Percentiles rank a stretch among this genome's conserved stretches.
Evolutionary conservation across 1,139 yeast genomes (phyloP).

Genomic region (Yamadazyma triangularis): DNA sequence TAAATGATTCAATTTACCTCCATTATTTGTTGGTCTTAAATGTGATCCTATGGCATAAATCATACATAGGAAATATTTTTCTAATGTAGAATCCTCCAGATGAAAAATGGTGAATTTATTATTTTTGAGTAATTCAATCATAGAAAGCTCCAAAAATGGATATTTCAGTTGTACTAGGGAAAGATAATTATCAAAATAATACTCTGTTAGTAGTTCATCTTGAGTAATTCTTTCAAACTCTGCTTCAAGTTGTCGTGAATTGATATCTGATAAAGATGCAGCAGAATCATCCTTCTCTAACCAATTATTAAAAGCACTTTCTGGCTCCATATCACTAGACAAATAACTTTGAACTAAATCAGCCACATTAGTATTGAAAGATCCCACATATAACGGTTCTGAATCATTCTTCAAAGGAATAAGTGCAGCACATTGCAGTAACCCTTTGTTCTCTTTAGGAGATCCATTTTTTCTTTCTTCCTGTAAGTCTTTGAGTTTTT

Average conservation of each 20-base stretch:
- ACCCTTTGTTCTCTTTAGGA: slow-evolving; percentile 1
- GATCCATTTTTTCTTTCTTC: not conserved
- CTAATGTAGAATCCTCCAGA: slow-evolving; percentile 1
- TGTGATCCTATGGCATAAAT: slow-evolving; percentile 9
- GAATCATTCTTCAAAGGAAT: slow-evolving; percentile 9
- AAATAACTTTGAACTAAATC: slow-evolving; percentile 7
- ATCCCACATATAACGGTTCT: slow-evolving; percentile 7
- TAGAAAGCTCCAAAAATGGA: slow-evolving; percentile 5
- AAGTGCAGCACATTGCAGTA: slow-evolving; percentile 8
- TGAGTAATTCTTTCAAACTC: slow-evolving; percentile 1
- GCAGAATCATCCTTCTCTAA: slow-evolving; percentile 1
- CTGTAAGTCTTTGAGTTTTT: slow-evolving; percentile 1
- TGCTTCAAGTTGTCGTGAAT: slow-evolving; percentile 2
- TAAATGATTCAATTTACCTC: slow-evolving; percentile 4
- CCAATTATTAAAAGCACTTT: not conserved
- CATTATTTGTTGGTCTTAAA: slow-evolving; percentile 4
- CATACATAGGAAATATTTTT: slow-evolving; percentile 6
- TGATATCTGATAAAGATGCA: no score
- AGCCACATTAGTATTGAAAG: slow-evolving; percentile 6
- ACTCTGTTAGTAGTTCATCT: slow-evolving; percentile 3
- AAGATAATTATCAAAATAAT: slow-evolving; percentile 8
- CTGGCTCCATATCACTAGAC: slow-evolving; percentile 1
- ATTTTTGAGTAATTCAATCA: slow-evolving; percentile 4
- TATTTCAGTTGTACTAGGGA: slow-evolving; percentile 5
- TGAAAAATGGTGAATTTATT: slow-evolving; percentile 1